A percentile compares a stretch with the other conserved stretches of the same genome.
These are phyloP conservation scores for Ceratocystis eucalypticola DNA, from an alignment of 2,329 filamentous ascomycete species.

Conservation along the genomic window DNA sequence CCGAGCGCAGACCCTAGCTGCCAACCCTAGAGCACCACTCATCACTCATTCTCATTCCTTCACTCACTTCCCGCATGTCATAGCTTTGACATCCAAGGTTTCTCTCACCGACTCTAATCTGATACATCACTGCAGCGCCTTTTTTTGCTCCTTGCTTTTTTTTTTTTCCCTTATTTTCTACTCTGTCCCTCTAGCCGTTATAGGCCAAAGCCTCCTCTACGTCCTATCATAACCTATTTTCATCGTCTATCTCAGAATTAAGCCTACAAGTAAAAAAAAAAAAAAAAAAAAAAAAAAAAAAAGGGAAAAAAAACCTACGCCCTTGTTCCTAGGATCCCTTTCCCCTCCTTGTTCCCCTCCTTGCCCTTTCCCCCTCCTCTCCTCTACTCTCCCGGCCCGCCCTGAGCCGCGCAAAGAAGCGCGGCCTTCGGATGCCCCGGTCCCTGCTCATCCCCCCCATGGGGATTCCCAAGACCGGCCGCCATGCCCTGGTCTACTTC, in stretches of 20 bases:
- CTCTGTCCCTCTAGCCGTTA: background rate
- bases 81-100: background rate
- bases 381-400: background rate
- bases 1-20: background rate
- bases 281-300: background rate
- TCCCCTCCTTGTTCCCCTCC: background rate
- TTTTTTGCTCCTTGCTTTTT: background rate
- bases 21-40: background rate
- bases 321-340: background rate
- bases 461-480: slow-evolving; percentile 20
- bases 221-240: background rate
- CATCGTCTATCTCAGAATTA: background rate
- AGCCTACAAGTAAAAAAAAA: too few relatives aligned
- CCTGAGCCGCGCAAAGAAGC: slow-evolving; percentile 13
- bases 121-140: background rate
- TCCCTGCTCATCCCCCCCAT: slow-evolving; percentile 23
- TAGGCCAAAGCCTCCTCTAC: background rate
- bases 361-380: background rate
- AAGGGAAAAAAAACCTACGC: background rate
- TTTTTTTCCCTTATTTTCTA: background rate
- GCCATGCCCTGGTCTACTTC: slow-evolving; percentile 49
- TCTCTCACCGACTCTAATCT: background rate
- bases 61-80: background rate
- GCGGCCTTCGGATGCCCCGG: slow-evolving; percentile 17
- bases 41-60: background rate